A percentile compares a stretch with the other conserved stretches of the same genome.
These are phyloP conservation scores for Wickerhamomyces alni DNA, from an alignment of 805 yeast species.

Conservation along the genomic window DNA sequence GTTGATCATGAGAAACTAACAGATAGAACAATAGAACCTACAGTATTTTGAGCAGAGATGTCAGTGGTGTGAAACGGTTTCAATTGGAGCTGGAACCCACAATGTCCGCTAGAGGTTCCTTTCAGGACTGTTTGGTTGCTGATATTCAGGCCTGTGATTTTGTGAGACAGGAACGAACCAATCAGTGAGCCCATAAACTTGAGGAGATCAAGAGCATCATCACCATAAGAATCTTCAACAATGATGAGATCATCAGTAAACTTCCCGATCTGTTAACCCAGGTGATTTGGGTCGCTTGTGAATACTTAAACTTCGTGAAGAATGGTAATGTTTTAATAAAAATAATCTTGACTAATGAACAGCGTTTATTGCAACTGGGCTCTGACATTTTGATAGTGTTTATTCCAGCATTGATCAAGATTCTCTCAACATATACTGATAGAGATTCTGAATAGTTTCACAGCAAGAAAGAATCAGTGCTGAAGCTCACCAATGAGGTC, in stretches of 20 bases:
- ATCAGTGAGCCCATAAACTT: too few species aligned
- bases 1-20: too few species aligned
- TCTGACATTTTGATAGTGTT: conserved; percentile 24
- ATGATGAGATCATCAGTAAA: conserved; percentile 26
- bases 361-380: conserved; percentile 13
- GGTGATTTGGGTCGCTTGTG: conserved; percentile 66
- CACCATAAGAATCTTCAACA: conserved; percentile 33
- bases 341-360: conserved; percentile 18
- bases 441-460: conserved; percentile 26
- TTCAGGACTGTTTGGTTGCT: too few species aligned
- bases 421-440: conserved; percentile 37
- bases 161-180: too few species aligned
- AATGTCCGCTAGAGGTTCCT: too few species aligned
- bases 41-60: too few species aligned
- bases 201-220: too few species aligned
- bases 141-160: too few species aligned
- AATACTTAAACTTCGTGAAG: conserved; percentile 42
- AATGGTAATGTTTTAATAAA: conserved; percentile 33
- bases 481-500: conserved; percentile 10
- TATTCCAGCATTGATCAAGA: conserved; percentile 41
- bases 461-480: conserved; percentile 9
- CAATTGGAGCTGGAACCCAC: too few species aligned
- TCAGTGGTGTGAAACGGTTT: too few species aligned
- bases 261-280: conserved; percentile 35
- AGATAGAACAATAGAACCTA: too few species aligned